Conservation (phyloP, 805 yeast genomes). For the Ogataea henricii region DNA sequence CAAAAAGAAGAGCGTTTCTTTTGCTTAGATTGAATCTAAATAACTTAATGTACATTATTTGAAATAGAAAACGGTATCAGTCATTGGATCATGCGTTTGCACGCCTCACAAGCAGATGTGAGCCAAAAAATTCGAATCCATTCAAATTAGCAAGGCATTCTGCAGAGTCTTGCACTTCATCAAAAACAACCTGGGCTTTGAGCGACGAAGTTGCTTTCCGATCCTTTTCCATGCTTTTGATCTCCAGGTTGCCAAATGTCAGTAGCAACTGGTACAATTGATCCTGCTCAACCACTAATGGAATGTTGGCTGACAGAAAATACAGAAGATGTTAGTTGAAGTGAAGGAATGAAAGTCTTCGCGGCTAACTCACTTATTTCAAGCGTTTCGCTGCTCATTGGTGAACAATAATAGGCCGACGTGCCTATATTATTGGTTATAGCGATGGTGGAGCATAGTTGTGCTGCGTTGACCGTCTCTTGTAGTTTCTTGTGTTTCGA, state of each 20-base stretch:
- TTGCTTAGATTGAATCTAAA: constrained; percentile 38
- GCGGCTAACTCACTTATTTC: constrained; percentile 3
- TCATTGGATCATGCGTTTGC: background rate
- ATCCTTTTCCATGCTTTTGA: constrained; percentile 9
- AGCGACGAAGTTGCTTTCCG: constrained; percentile 5
- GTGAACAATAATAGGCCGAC: too few species aligned
- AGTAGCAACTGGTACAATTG: constrained; percentile 18
- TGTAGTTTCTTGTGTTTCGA: background rate
- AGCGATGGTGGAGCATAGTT: background rate
- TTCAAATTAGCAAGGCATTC: constrained; percentile 26
- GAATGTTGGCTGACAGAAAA: constrained; percentile 17
- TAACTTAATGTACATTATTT: constrained; percentile 9
- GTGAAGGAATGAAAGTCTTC: too few species aligned
- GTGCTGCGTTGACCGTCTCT: background rate
- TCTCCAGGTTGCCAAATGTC: constrained; percentile 23
- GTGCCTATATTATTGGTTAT: too few species aligned
- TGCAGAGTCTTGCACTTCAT: constrained; percentile 20
- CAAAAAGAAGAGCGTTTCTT: constrained; percentile 48
- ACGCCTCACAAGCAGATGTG: constrained; percentile 14
- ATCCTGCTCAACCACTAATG: constrained; percentile 11
- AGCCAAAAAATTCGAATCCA: constrained; percentile 23
- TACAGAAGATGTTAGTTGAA: background rate
- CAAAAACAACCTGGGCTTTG: constrained; percentile 15
- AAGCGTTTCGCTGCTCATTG: background rate
- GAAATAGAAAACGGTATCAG: background rate